Evolutionary conservation across 1,284 basidiomycete species (phyloP), one percentile per base, ranked within the genome.

Genomic region (Cronartium ribicola): DNA sequence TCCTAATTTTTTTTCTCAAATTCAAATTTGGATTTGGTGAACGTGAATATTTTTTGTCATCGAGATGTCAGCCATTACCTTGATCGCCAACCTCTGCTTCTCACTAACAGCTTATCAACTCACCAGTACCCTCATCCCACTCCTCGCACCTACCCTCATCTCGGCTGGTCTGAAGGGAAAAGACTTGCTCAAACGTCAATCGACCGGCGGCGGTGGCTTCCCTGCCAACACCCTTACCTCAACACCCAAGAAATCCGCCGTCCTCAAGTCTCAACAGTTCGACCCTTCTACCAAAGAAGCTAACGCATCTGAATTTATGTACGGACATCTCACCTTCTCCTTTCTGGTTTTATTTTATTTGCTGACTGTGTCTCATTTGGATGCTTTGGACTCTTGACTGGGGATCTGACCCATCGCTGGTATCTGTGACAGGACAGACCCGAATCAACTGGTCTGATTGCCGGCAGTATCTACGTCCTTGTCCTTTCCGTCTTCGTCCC

Each of bases 391-490:
- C 75, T 29, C 29, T 29, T 29, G 29, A 29, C 29, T 29, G 29
- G 29, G 29, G 29, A 29, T 29, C 29, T 29, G 29, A 29, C 29
- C 29, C 29, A 29, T 29, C 2, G 29, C 29, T 29, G 29, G 29
- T 29, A 6, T 44, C 17, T 29, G 36, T 14, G 41, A 66, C 68
- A 51, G 0, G 46, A 48, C 79, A 97, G 94, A 79, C 94, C 96
- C 44, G 96, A 99, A 83, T 92, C 91, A 76, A 86, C 91, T 76
- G 95, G 96, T 1, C 87, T 98, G 57, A 89, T 96, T 60, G 90
- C 90, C 77, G 94, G 94, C 0, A 87, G 89, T 0, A 85, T 94
- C 71, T 98, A 98, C 81, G 90, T 98, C 76, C 85, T 92, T 69
- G 77, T 79, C 68, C 74, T 79, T 66, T 77, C 78, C 43, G 76